These are phyloP conservation scores for Tinospora cordifolia DNA, from an alignment of 164 flowering plant species.

Conservation along the genomic window DNA sequence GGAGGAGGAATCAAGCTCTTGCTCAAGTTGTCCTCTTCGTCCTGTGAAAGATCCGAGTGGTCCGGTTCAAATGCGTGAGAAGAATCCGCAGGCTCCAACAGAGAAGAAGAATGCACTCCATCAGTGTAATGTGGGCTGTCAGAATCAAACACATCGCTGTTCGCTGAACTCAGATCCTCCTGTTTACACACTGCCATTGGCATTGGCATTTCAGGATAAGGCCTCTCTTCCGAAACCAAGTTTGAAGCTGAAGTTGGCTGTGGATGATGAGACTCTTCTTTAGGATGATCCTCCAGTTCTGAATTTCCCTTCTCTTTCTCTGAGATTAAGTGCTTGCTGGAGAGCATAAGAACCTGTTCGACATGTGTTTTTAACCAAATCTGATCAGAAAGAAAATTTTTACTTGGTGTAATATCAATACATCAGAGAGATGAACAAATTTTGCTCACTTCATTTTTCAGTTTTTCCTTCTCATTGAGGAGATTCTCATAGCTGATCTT, in stretches of 20 bases:
- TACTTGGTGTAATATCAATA: background rate
- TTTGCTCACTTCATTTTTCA: constrained; percentile 46
- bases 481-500: constrained; percentile 49
- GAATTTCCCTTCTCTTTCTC: constrained; percentile 31
- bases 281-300: constrained; percentile 21
- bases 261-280: constrained; percentile 4
- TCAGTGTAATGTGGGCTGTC: constrained; percentile 50
- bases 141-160: constrained; percentile 51
- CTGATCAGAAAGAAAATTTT: background rate
- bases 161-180: constrained; percentile 45
- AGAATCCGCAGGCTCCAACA: constrained; percentile 43
- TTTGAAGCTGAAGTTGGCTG: constrained; percentile 18
- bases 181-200: constrained; percentile 32
- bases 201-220: constrained; percentile 8
- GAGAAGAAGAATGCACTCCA: constrained; percentile 34
- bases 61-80: constrained; percentile 41
- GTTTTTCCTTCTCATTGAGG: constrained; percentile 51
- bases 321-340: constrained; percentile 32
- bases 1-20: constrained; percentile 27
- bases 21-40: constrained; percentile 46
- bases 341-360: constrained; percentile 41
- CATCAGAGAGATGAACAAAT: background rate
- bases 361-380: background rate
- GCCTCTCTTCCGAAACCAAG: constrained; percentile 24
- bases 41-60: constrained; percentile 46